phyloP scores from a whole-genome alignment of 2,329 filamentous ascomycete genomes.

The Davidsoniella eucalypti region DNA sequence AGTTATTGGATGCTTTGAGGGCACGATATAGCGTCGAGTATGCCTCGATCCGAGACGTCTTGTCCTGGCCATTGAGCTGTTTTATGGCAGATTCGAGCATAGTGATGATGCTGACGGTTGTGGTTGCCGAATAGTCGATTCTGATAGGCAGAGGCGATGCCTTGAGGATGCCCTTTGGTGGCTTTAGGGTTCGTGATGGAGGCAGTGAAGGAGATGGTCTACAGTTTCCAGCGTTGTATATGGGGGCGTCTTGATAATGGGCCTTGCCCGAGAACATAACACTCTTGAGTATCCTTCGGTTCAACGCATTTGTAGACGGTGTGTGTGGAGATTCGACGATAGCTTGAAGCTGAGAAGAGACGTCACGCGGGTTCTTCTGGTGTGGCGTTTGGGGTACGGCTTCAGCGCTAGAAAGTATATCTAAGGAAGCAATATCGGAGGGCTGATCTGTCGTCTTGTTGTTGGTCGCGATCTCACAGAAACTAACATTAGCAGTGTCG shows the following conservation, averaged over 20 bases:
- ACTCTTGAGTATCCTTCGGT: constrained; percentile 31
- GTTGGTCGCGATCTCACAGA: not conserved
- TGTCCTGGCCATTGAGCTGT: constrained; percentile 60
- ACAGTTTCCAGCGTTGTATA: constrained; percentile 25
- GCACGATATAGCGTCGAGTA: constrained; percentile 66
- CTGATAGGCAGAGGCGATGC: constrained; percentile 35
- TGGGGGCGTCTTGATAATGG: constrained; percentile 38
- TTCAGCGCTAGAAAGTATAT: not conserved
- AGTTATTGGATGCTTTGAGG: constrained; percentile 64
- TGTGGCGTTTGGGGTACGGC: constrained; percentile 32
- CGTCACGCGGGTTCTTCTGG: too few species aligned
- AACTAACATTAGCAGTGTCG: not conserved
- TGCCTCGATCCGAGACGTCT: constrained; percentile 62
- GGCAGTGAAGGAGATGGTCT: constrained; percentile 10
- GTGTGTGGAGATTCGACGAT: constrained; percentile 28
- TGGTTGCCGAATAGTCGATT: constrained; percentile 22
- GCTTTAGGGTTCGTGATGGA: constrained; percentile 9
- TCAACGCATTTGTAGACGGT: constrained; percentile 26
- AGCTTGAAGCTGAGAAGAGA: constrained; percentile 15
- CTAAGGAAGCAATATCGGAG: not conserved
- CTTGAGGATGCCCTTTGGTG: constrained; percentile 61
- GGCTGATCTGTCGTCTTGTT: not conserved
- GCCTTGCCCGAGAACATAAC: constrained; percentile 41
- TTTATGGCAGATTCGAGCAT: constrained; percentile 77
- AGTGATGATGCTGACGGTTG: constrained; percentile 31